Evolutionary conservation across 1,284 basidiomycete species (phyloP), one percentile per base, ranked within the genome.

Genomic region (Leccinum pachyderme): DNA sequence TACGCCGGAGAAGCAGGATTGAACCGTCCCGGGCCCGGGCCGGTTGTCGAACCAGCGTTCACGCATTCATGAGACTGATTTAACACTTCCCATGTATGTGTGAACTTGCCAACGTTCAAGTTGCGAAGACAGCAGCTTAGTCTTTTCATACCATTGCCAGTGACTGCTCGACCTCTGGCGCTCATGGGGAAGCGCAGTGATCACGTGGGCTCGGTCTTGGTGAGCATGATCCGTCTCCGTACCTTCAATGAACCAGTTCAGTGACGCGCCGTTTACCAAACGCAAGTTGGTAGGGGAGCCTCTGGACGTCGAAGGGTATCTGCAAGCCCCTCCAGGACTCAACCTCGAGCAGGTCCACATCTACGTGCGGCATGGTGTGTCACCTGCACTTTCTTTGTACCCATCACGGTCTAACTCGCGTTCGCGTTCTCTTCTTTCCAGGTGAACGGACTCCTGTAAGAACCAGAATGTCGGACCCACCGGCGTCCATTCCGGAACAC

Each of bases 391-490:
- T 25, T 39, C 32, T n/a, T 47, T 43, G 0, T 41, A 22, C 37
- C 45, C 18, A 25, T n/a, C n/a, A n/a, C n/a, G n/a, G n/a, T 9
- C 18, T 25, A 7, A 49, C 48, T 28, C n/a, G 5, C 9, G n/a
- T 49, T 53, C 52, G 9, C n/a, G n/a, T 49, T 53, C 52, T 50
- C 53, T 25, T 24, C 25, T 27, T 51, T 39, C 24, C 52, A 87
- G 88, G 87, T 25, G 88, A 90, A 72, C 81, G 88, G 31, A 83
- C 87, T 1, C 88, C 88, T 1, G 87, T 90, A 11, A 82, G 81
- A 15, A 75, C 84, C 7, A 79, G 88, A 5, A 79, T 91, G 72
- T 68, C 77, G 5, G 77, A 75, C 4, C 75, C 83, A 24, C 86
- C 87, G 0, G 82, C 82, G 8, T 81, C 77, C 47, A 83, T 91